Evolutionary conservation across 805 yeast species (phyloP), one percentile per base, ranked within the genome.

Genomic region (Saccharomyces jurei): DNA sequence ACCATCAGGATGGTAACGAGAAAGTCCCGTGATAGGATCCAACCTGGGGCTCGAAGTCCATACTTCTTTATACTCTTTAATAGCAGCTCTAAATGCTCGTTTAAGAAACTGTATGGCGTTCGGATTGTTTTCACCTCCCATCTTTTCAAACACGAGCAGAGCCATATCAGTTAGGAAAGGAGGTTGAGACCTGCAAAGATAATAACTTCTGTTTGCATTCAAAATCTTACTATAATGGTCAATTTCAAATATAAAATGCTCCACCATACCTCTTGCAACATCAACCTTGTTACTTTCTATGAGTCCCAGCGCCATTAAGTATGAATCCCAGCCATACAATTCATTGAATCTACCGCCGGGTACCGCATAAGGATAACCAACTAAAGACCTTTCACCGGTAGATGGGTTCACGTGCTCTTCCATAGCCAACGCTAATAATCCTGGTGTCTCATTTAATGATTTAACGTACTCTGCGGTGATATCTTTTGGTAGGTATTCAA

Each of bases 341-440:
- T 92, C 99, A 72, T 94, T 94, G 72, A 92, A 92, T 59, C 99
- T 77, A 25, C 99, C 98, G n/a, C 99, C 99, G 0, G 99, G 99
- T 26, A 92, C 98, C n/a, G 89, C 87, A 70, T 92, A 92, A 0
- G 96, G 96, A 63, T 79, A 83, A 25, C 90, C 89, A 46, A 79
- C 74, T 49, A 86, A 62, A 14, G 78, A 75, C n/a, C 65, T 67
- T 44, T 80, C 79, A 54, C 82, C 80, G 0, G 78, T 71, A 2
- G 72, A 63, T 6, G 86, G 82, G 58, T 83, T 82, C 46, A 70
- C 66, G 26, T 68, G 73, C 49, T 73, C 78, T 56, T 77, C 78
- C 76, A 87, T 80, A 0, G 92, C 96, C 44, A 92, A 74, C 0
- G 96, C 87, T 56, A 92, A 76, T 52, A 92, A 74, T 0, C 99